Percentiles rank a stretch among this genome's conserved stretches.
phyloP scores from a whole-genome alignment of 2,329 filamentous ascomycete species.

The Emericellopsis cladophorae region DNA sequence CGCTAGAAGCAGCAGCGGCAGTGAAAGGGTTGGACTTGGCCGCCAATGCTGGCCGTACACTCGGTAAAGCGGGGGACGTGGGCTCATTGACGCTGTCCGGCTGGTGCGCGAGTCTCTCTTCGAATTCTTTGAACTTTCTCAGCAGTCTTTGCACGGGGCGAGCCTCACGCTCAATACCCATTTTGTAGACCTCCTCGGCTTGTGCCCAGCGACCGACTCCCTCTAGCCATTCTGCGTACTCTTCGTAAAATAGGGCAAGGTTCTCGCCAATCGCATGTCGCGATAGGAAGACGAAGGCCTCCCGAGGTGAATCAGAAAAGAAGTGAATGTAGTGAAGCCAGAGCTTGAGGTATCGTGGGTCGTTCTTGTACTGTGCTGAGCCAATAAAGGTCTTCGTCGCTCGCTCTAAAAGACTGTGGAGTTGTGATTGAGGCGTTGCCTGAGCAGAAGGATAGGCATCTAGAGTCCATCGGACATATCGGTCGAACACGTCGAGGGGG shows the following conservation, averaged over 20 bases:
- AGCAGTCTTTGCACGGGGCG: conserved; percentile 67
- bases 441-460: conserved; percentile 92
- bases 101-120: conserved; percentile 58
- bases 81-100: conserved; percentile 53
- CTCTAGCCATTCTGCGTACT: conserved; percentile 91
- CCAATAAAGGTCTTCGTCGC: conserved; percentile 82
- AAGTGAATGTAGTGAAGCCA: conserved; percentile 92
- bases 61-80: conserved; percentile 76
- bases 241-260: conserved; percentile 89
- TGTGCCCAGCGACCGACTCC: conserved; percentile 72
- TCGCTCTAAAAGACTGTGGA: conserved; percentile 79
- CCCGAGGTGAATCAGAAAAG: conserved; percentile 85
- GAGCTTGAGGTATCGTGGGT: conserved; percentile 81
- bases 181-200: conserved; percentile 83
- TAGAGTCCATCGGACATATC: conserved; percentile 94
- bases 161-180: conserved; percentile 82
- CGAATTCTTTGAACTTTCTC: conserved; percentile 88
- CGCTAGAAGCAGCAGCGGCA: conserved; percentile 31
- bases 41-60: conserved; percentile 68
- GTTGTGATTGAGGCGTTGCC: conserved; percentile 80
- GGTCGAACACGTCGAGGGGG: conserved; percentile 87
- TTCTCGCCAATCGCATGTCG: conserved; percentile 78
- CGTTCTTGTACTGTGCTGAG: conserved; percentile 85
- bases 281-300: conserved; percentile 83
- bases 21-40: conserved; percentile 79